Conservation (phyloP, 495 filamentous ascomycete species). For the Penicillium soppii region DNA sequence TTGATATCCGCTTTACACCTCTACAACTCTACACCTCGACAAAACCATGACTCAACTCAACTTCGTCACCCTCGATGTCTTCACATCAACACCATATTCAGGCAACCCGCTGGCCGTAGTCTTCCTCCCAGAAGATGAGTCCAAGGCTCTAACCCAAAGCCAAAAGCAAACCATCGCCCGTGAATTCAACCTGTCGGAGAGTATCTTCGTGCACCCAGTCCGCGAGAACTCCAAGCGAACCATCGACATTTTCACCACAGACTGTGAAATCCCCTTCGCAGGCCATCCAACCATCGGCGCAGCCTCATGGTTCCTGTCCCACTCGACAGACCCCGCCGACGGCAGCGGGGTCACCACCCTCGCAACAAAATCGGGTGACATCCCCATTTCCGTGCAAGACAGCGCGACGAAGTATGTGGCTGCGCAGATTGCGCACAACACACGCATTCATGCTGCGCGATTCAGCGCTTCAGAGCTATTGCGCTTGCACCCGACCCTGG, state of each 20-base stretch:
- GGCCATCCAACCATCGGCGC: slow-evolving; percentile 78
- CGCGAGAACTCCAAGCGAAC: slow-evolving; percentile 22
- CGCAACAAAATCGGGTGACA: slow-evolving; percentile 62
- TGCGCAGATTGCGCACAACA: slow-evolving; percentile 64
- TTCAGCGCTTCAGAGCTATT: slow-evolving; percentile 30
- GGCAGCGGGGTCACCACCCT: slow-evolving; percentile 38
- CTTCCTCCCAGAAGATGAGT: slow-evolving; percentile 33
- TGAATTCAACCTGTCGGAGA: slow-evolving; percentile 88
- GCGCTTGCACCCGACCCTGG: slow-evolving; percentile 29
- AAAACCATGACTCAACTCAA: slow-evolving; percentile 25
- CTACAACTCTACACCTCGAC: neutral
- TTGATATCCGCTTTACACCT: neutral
- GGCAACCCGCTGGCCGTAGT: slow-evolving; percentile 45
- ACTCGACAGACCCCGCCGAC: slow-evolving; percentile 32
- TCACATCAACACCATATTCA: slow-evolving; percentile 37
- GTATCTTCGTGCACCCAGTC: slow-evolving; percentile 66
- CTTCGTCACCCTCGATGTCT: slow-evolving; percentile 45
- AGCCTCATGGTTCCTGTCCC: slow-evolving; percentile 50
- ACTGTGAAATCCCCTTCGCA: slow-evolving; percentile 67
- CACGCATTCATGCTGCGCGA: slow-evolving; percentile 55
- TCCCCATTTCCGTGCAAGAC: slow-evolving; percentile 42
- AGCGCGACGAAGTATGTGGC: slow-evolving; percentile 29
- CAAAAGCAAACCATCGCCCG: slow-evolving; percentile 57
- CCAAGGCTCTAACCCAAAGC: slow-evolving; percentile 27
- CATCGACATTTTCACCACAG: slow-evolving; percentile 73